phyloP scores from a whole-genome alignment of 371 early-diverging fungal genomes.

The Capniomyces stellatus region DNA sequence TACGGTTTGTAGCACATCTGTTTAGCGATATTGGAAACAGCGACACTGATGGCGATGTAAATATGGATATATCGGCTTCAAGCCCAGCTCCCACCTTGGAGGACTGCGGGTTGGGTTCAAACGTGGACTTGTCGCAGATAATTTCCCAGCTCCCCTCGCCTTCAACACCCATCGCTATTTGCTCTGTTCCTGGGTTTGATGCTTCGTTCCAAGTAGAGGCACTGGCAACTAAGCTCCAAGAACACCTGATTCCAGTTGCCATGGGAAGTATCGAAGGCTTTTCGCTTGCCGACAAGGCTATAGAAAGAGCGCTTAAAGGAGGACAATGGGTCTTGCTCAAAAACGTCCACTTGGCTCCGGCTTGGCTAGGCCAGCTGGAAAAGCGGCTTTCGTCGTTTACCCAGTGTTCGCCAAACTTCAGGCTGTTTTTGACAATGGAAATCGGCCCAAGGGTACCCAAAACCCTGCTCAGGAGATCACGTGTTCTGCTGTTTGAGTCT shows the following conservation, averaged over 20 bases:
- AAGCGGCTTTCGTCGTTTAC: constrained; percentile 70
- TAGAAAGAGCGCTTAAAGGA: constrained; percentile 56
- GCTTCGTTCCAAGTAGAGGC: constrained; percentile 89
- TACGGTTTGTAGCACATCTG: constrained; percentile 54
- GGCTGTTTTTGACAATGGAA: constrained; percentile 94
- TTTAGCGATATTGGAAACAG: constrained; percentile 30
- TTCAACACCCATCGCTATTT: constrained; percentile 72
- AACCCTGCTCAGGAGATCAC: constrained; percentile 72
- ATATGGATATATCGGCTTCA: neutral
- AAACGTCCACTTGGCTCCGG: constrained; percentile 88
- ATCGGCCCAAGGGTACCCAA: constrained; percentile 91
- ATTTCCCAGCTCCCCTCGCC: constrained; percentile 54
- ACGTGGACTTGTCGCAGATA: constrained; percentile 49
- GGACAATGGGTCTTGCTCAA: constrained; percentile 94
- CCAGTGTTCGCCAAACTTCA: constrained; percentile 65
- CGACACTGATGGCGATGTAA: neutral
- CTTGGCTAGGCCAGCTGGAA: constrained; percentile 89
- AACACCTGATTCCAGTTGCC: constrained; percentile 63
- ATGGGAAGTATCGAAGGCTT: constrained; percentile 96
- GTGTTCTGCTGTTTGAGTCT: constrained; percentile 89
- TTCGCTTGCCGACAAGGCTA: constrained; percentile 76
- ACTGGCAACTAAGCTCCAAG: constrained; percentile 50
- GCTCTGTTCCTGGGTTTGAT: constrained; percentile 90
- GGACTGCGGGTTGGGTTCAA: constrained; percentile 36
- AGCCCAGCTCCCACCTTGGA: constrained; percentile 5